phyloP scores from a whole-genome alignment of 1,139 yeast species.

The Blastobotrys petasosporus region DNA sequence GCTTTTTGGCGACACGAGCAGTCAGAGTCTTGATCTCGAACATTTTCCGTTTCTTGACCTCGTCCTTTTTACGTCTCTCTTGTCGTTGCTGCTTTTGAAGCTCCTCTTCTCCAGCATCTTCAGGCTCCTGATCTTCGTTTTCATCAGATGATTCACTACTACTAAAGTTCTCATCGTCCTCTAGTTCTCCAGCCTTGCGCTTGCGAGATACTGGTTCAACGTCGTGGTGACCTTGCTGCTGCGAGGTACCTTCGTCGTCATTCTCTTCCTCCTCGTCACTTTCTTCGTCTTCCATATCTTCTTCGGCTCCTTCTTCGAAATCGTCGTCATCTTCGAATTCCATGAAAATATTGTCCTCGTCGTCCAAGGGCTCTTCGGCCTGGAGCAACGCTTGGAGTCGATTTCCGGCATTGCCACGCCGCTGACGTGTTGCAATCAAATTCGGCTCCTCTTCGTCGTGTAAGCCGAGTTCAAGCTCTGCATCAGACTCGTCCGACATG shows the following conservation, averaged over 20 bases:
- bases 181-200: slow-evolving; percentile 8
- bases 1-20: slow-evolving; percentile 7
- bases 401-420: slow-evolving; percentile 89
- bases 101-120: slow-evolving; percentile 35
- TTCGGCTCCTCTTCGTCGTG: slow-evolving; percentile 8
- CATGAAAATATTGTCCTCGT: slow-evolving; percentile 63
- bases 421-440: slow-evolving; percentile 56
- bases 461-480: slow-evolving; percentile 7
- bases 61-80: slow-evolving; percentile 22
- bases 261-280: slow-evolving; percentile 18
- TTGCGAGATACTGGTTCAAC: slow-evolving; percentile 12
- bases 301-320: slow-evolving; percentile 41
- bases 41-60: slow-evolving; percentile 25
- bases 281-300: slow-evolving; percentile 18
- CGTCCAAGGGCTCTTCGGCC: slow-evolving; percentile 50
- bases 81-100: slow-evolving; percentile 27
- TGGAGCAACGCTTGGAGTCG: slow-evolving; percentile 67
- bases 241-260: slow-evolving; percentile 16
- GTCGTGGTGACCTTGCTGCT: slow-evolving; percentile 18
- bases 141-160: slow-evolving; percentile 27
- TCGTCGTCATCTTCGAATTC: slow-evolving; percentile 85
- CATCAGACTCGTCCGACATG: slow-evolving; percentile 7
- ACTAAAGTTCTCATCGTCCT: slow-evolving; percentile 24
- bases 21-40: slow-evolving; percentile 19
- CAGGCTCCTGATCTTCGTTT: slow-evolving; percentile 28